Evolutionary conservation across 345 rosid genomes (phyloP).

Genomic region (Anacardium occidentale): DNA sequence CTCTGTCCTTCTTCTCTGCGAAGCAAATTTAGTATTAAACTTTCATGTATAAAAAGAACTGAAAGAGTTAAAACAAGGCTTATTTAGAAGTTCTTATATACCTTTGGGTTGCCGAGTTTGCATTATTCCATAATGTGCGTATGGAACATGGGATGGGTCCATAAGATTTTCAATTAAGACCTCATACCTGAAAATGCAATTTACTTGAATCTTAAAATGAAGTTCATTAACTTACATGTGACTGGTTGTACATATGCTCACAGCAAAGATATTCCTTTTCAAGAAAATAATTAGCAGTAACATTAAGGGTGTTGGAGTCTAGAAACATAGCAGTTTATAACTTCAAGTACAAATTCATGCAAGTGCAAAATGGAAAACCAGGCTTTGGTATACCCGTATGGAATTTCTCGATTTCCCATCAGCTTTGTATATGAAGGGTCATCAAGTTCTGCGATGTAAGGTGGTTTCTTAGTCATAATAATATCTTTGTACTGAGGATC

Average conservation of each 20-base stretch:
- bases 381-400: slow-evolving; percentile 60
- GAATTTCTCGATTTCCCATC: slow-evolving; percentile 69
- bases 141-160: slow-evolving; percentile 97
- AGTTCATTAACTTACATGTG: not conserved
- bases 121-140: slow-evolving; percentile 84
- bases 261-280: not conserved
- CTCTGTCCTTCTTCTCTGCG: slow-evolving; percentile 72
- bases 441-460: slow-evolving; percentile 66
- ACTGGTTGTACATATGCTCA: not conserved
- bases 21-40: slow-evolving; percentile 15
- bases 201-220: not conserved
- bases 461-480: slow-evolving; percentile 61
- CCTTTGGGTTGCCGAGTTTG: slow-evolving; percentile 40
- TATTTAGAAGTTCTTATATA: slow-evolving; percentile 19
- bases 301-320: not conserved
- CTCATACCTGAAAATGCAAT: slow-evolving; percentile 60
- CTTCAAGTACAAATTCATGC: not conserved
- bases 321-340: not conserved
- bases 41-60: not conserved
- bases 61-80: not conserved
- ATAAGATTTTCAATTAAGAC: slow-evolving; percentile 77
- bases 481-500: slow-evolving; percentile 74
- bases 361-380: not conserved
- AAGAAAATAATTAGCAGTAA: not conserved
- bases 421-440: slow-evolving; percentile 69